Evolutionary conservation across 1,284 basidiomycete species (phyloP).

Genomic region (Cutaneotrichosporon cutaneum): DNA sequence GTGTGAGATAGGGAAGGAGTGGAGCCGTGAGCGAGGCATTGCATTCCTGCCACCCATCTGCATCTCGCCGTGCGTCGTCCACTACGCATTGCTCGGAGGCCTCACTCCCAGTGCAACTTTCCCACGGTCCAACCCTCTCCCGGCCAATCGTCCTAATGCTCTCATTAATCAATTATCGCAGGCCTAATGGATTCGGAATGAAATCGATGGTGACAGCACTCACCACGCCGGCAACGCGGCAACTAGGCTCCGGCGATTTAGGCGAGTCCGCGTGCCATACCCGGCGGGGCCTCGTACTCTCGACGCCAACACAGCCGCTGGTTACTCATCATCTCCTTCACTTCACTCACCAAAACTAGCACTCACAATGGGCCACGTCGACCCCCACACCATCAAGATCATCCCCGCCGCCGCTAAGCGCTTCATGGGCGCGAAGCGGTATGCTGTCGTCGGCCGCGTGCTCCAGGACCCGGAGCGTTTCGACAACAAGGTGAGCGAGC

Average conservation of each 20-base stretch:
- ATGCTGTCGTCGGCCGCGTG: conserved; percentile 45
- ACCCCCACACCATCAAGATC: conserved; percentile 28
- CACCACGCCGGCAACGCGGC: not conserved
- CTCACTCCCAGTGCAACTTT: no score
- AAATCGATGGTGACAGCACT: not conserved
- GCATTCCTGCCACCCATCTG: no score
- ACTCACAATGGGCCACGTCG: conserved; percentile 26
- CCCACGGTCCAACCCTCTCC: not conserved
- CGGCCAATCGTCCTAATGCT: no score
- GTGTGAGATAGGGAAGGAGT: no score
- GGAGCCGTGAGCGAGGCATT: no score
- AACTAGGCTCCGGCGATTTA: no score
- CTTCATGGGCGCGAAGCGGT: conserved; percentile 43
- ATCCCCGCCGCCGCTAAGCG: conserved; percentile 33
- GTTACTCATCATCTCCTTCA: conserved; percentile 1
- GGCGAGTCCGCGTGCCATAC: not conserved
- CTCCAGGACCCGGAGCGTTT: conserved; percentile 39
- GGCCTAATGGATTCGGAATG: not conserved
- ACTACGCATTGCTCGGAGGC: no score
- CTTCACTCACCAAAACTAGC: not conserved
- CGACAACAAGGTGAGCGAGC: conserved; percentile 42
- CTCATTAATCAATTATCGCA: not conserved
- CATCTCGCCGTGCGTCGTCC: no score
- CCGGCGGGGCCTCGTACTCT: not conserved
- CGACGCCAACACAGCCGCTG: not conserved